Evolutionary conservation across 192 early-diverging fungal genomes (phyloP), one percentile per base, ranked within the genome.

Genomic region (Coemansia sp.): DNA sequence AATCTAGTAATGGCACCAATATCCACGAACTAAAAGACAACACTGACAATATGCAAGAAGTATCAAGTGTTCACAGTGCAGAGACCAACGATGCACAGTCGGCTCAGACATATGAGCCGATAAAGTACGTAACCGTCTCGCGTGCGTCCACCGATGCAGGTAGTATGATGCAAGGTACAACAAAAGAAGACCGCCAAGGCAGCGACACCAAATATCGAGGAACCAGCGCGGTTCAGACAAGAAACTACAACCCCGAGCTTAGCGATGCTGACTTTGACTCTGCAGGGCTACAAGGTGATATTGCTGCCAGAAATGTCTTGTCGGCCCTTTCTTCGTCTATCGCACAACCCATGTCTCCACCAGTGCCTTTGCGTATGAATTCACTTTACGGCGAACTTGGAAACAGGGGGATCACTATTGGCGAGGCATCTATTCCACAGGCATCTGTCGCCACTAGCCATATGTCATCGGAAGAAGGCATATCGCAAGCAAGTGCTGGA

Each of bases 301-400:
- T 28, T 25, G 51, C 26, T 3, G 29, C 29, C 13, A 23, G 26
- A 26, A 25, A 53, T 29, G 29, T 15, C 13, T 29, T 53, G 51
- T 1, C 51, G 25, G 51, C 8, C 26, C 16, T 35, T 53, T 53
- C 29, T 12, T 29, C 51, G 29, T 53, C 51, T 10, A 67, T 74
- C 33, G 65, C 71, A 20, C 61, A 60, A 57, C 71, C 71, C 7
- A 66, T 74, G 65, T 30, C 33, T 5, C 71, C 71, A 10, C 71
- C 71, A 7, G 66, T 74, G 10, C 71, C 71, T 21, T 43, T 43
- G 31, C 65, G 33, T 12, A 74, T 74, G 71, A 64, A 67, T 25
- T 59, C 65, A 7, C 58, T 74, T 9, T 74, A 74, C 33, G 71
- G 71, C 37, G 65, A 67, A 16, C 71, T 74, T 31, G 71, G 39